Percentiles rank a stretch among this genome's conserved stretches.
Conservation (phyloP, 2,329 filamentous ascomycete species). For the Penicillium sp. region DNA sequence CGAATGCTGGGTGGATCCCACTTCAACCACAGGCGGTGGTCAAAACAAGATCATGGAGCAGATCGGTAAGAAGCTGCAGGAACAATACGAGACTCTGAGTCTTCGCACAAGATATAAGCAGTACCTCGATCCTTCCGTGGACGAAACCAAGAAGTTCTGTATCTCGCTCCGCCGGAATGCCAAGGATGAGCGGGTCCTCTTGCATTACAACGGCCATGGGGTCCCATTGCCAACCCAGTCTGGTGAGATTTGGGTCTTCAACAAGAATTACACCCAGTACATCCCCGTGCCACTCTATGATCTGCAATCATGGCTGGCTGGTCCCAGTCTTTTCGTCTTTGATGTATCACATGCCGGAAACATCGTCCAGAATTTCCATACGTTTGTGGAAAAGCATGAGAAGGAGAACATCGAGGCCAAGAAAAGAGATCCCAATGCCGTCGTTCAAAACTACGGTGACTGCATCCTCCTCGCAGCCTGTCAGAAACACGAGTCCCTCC, state of each 20-base stretch:
- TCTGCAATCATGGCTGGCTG: conserved; percentile 90
- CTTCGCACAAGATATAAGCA: conserved; percentile 97
- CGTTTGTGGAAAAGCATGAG: conserved; percentile 92
- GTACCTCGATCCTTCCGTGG: conserved; percentile 91
- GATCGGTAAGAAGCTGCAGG: conserved; percentile 93
- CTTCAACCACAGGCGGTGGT: conserved; percentile 69
- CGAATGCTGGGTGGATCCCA: conserved; percentile 96
- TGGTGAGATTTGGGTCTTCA: conserved; percentile 99
- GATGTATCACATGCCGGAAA: conserved; percentile 96
- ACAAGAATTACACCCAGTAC: conserved; percentile 97
- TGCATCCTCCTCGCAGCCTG: conserved; percentile 93
- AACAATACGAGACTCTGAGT: conserved; percentile 92
- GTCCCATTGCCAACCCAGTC: conserved; percentile 93
- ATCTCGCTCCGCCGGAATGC: conserved; percentile 85
- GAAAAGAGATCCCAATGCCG: conserved; percentile 68
- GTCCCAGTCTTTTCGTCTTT: conserved; percentile 94
- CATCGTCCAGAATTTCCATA: conserved; percentile 90
- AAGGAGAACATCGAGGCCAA: conserved; percentile 76
- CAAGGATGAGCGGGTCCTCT: conserved; percentile 92
- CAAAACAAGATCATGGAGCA: conserved; percentile 80
- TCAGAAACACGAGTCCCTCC: conserved; percentile 82
- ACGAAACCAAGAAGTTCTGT: conserved; percentile 96
- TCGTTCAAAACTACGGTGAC: conserved; percentile 67
- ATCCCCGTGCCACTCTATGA: conserved; percentile 96
- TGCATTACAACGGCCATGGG: conserved; percentile 98